phyloP scores from a whole-genome alignment of 371 early-diverging fungal genomes.

The Massospora cicadina region DNA sequence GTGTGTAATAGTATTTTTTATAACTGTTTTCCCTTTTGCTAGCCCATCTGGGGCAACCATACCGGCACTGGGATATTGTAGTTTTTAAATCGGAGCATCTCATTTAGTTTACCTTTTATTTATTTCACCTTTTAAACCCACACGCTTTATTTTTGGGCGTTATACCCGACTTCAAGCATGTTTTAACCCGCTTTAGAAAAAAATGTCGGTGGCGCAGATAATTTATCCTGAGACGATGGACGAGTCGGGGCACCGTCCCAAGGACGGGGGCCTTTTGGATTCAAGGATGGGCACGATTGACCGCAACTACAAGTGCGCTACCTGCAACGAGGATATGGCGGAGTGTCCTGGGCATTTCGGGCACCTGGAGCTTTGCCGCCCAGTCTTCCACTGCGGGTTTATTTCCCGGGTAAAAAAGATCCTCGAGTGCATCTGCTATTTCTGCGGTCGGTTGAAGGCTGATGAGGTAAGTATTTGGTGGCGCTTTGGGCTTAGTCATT shows the following conservation, averaged over 20 bases:
- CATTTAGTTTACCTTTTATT: too few relatives aligned
- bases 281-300: constrained; percentile 98
- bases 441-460: constrained; percentile 90
- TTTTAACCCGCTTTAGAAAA: constrained; percentile 27
- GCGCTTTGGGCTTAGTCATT: background rate
- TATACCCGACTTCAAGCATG: background rate
- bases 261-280: constrained; percentile 78
- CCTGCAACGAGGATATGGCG: constrained; percentile 91
- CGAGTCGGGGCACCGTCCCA: constrained; percentile 73
- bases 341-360: constrained; percentile 99
- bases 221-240: constrained; percentile 93
- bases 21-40: too few relatives aligned
- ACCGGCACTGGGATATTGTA: too few relatives aligned
- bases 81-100: too few relatives aligned
- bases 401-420: constrained; percentile 89
- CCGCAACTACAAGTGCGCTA: constrained; percentile 93
- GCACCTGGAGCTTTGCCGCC: constrained; percentile 96
- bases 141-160: too few relatives aligned
- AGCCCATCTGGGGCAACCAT: too few relatives aligned
- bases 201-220: constrained; percentile 91
- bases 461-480: constrained; percentile 29
- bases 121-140: too few relatives aligned
- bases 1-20: too few relatives aligned
- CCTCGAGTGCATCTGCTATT: constrained; percentile 96
- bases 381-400: constrained; percentile 89